Base-by-base conservation (phyloP, 176 grass and related monocot species). In the Oryza glaberrima region DNA sequence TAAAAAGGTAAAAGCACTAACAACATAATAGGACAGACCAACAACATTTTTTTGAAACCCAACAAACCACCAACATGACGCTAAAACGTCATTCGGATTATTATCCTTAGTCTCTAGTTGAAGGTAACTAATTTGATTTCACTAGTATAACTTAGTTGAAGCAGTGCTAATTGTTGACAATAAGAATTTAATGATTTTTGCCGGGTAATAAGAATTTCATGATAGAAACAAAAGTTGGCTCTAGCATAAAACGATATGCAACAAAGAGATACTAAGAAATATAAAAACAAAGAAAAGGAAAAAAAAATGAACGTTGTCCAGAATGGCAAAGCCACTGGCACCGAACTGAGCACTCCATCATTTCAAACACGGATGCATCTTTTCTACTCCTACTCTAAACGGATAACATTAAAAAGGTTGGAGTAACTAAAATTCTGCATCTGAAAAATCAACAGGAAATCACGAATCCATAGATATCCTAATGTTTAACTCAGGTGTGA, bases 231-330 rank as follows among this genome's bases (percentile, higher is more conserved):
- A 54, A 34, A 58, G 32, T n/a, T 36, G 73, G 28, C 56, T 77
- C 16, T 36, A 22, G 19, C 54, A 32, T 74, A 30, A 67, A 75
- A 36, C 35, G 17, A 75, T 45, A 46, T 28, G 48, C 9, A 73
- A 83, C 13, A 70, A 58, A 71, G 2, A 61, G 9, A 15, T 73
- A 47, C 5, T 17, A 66, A 25, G 40, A 46, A 45, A 67, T 14
- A 81, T 70, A 70, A 12, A 46, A 26, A 19, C 19, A 36, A 10
- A 67, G 9, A 64, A 20, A 11, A 25, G 19, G 11, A 23, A 13
- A 72, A 35, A 63, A 38, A 14, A 3, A 75, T 41, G 52, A 6
- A 26, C 4, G 73, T 77, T 80, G 47, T 89, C 49, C 70, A 84
- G 26, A 47, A 43, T 38, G 14, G 67, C 32, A 71, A 58, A 12